These are phyloP conservation scores for Linnemannia elongata DNA, from an alignment of 192 early-diverging fungal genomes.

Conservation along the genomic window DNA sequence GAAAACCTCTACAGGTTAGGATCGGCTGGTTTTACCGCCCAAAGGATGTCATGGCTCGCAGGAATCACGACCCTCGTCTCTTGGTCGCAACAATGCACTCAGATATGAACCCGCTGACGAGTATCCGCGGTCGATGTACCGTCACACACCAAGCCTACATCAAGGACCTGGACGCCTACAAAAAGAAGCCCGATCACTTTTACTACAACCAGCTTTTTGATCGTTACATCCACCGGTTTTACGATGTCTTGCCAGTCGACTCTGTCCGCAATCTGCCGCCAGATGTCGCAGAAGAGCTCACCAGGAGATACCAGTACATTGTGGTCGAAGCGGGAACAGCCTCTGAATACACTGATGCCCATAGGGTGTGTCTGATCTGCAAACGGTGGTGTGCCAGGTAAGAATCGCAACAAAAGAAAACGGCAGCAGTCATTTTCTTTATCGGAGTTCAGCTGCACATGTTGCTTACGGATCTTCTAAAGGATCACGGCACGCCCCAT, in stretches of 20 bases:
- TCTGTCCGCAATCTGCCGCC: slow-evolving; percentile 85
- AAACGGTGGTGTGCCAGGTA: slow-evolving; percentile 79
- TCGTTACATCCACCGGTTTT: slow-evolving; percentile 88
- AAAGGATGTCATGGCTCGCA: slow-evolving; percentile 77
- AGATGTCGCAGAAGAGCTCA: slow-evolving; percentile 75
- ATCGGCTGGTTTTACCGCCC: slow-evolving; percentile 84
- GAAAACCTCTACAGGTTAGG: slow-evolving; percentile 67
- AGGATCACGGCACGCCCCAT: not conserved
- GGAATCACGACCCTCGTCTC: slow-evolving; percentile 77
- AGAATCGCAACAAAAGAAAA: slow-evolving; percentile 16
- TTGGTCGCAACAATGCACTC: slow-evolving; percentile 91
- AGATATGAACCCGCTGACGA: slow-evolving; percentile 84
- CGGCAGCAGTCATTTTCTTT: not conserved
- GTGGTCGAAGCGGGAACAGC: slow-evolving; percentile 89
- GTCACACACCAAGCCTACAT: slow-evolving; percentile 79
- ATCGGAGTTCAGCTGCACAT: not conserved
- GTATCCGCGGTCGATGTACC: slow-evolving; percentile 85
- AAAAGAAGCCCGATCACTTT: slow-evolving; percentile 77
- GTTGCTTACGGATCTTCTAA: not conserved
- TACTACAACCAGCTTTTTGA: slow-evolving; percentile 93
- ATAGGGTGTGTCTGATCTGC: slow-evolving; percentile 79
- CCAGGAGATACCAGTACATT: slow-evolving; percentile 83
- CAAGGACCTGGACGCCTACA: slow-evolving; percentile 72
- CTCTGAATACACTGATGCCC: slow-evolving; percentile 77
- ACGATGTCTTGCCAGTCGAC: slow-evolving; percentile 87